Percentiles rank a stretch among this genome's conserved stretches.
These are phyloP conservation scores for Cystobasidium ongulense DNA, from an alignment of 768 basidiomycete genomes.

Conservation along the genomic window DNA sequence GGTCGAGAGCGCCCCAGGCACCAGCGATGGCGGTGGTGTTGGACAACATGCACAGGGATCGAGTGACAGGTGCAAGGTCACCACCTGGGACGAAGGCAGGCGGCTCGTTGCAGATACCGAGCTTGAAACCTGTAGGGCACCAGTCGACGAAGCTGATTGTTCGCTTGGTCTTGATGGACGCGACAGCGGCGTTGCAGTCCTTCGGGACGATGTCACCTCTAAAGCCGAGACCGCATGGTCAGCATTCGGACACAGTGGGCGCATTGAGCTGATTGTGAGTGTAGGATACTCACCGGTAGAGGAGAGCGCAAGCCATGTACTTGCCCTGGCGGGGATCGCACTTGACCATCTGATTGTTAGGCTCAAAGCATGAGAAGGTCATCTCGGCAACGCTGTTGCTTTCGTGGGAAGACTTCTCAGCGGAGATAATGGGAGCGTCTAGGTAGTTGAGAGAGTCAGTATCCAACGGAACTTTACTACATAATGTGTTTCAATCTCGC, in stretches of 20 bases:
- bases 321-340: constrained; percentile 97
- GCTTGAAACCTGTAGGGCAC: constrained; percentile 97
- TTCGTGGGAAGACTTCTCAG: constrained; percentile 88
- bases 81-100: constrained; percentile 85
- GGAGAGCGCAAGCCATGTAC: constrained; percentile 58
- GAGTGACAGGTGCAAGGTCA: constrained; percentile 84
- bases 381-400: constrained; percentile 96
- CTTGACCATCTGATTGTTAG: constrained; percentile 91
- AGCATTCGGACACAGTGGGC: too few relatives aligned
- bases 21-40: constrained; percentile 89
- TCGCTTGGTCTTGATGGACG: constrained; percentile 90
- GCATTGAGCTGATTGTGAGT: too few relatives aligned
- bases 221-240: too few relatives aligned
- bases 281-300: constrained; percentile 38
- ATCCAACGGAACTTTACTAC: not conserved
- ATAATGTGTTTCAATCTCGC: not conserved
- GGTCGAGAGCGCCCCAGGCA: constrained; percentile 89
- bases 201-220: constrained; percentile 96
- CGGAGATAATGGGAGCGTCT: constrained; percentile 78
- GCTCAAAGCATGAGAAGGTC: constrained; percentile 97
- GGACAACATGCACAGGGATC: constrained; percentile 95
- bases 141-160: constrained; percentile 98
- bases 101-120: constrained; percentile 96
- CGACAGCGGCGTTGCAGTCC: constrained; percentile 86
- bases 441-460: constrained; percentile 52